Percentiles rank a stretch among this genome's conserved stretches.
These are phyloP conservation scores for Pyropia haitanensis DNA, from an alignment of 23 red algal species.

Conservation along the genomic window DNA sequence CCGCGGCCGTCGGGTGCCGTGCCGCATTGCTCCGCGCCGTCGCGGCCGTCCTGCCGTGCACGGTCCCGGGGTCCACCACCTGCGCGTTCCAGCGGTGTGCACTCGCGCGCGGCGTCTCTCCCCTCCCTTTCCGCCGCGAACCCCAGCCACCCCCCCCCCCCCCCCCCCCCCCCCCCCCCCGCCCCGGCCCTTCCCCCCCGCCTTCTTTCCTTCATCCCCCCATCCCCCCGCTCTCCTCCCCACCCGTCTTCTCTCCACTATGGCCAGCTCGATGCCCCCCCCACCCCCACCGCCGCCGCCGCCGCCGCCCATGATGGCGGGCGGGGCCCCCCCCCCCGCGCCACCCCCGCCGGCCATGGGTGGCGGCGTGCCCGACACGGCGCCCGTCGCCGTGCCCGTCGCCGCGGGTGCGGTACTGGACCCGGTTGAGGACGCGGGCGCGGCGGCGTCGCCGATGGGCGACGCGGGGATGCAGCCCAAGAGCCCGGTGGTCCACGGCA, in stretches of 20 bases:
- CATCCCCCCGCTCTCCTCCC: background rate
- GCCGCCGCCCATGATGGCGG: background rate
- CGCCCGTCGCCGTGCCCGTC: background rate
- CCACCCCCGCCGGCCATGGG: slow-evolving; percentile 6
- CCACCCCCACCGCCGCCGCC: slow-evolving; percentile 3
- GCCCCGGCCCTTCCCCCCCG: background rate
- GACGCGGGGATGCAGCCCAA: slow-evolving; percentile 23
- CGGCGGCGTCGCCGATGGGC: slow-evolving; percentile 8
- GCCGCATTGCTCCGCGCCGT: no score
- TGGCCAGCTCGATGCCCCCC: background rate
- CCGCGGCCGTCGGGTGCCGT: no score
- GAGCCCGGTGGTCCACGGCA: slow-evolving; percentile 59
- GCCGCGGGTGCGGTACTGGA: slow-evolving; percentile 1
- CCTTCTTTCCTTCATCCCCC: no score
- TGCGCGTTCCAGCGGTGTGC: background rate
- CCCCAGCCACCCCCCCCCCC: background rate
- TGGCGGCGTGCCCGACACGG: background rate
- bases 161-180: background rate
- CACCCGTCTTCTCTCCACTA: background rate
- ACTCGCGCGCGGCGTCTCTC: background rate
- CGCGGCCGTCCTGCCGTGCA: background rate
- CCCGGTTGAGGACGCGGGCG: slow-evolving; percentile 1
- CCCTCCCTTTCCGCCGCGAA: background rate
- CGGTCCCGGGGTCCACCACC: background rate
- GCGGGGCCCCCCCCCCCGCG: slow-evolving; percentile 10